Base-by-base conservation (phyloP, 805 yeast species). In the Candida morakotiae region DNA sequence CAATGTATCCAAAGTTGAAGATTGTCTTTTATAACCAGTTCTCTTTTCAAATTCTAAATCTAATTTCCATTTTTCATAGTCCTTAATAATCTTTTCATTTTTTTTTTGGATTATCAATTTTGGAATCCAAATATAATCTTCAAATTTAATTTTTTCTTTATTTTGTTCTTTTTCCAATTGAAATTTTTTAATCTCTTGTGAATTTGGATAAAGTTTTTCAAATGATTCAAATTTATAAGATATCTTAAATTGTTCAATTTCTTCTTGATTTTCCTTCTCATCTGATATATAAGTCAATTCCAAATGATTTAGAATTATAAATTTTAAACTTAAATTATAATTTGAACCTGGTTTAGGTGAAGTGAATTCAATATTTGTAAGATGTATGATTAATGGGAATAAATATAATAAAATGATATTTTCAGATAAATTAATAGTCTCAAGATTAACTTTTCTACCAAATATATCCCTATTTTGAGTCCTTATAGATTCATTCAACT, bases 351-450 rank as follows among this genome's bases (percentile, higher is more conserved):
- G n/a, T n/a, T n/a, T n/a, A n/a, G n/a, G n/a, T n/a, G n/a, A n/a
- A n/a, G n/a, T n/a, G n/a, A n/a, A n/a, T n/a, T n/a, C n/a, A n/a
- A n/a, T n/a, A n/a, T n/a, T n/a, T n/a, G n/a, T n/a, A n/a, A n/a
- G n/a, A n/a, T n/a, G n/a, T n/a, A n/a, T n/a, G n/a, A 62, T 60
- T 9, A 56, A 42, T 1, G 69, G 69, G 27, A 53, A 57, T 16
- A 60, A 44, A 42, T 62, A 63, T 9, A 60, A 42, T 44, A 62
- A 39, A 2, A 60, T 45, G 39, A 58, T 52, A 31, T 60, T 67
- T 30, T 60, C 60, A n/a, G 62, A 42, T 23, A 9, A n/a, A 7
- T 34, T 9, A 17, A 38, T 37, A 13, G 18, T 13, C 13, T 18
- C 15, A 10, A 41, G 15, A 9, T 29, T 22, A 11, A 41, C 17